These are phyloP conservation scores for Ceratocystis huliohia DNA, from an alignment of 2,329 filamentous ascomycete genomes.

Conservation along the genomic window DNA sequence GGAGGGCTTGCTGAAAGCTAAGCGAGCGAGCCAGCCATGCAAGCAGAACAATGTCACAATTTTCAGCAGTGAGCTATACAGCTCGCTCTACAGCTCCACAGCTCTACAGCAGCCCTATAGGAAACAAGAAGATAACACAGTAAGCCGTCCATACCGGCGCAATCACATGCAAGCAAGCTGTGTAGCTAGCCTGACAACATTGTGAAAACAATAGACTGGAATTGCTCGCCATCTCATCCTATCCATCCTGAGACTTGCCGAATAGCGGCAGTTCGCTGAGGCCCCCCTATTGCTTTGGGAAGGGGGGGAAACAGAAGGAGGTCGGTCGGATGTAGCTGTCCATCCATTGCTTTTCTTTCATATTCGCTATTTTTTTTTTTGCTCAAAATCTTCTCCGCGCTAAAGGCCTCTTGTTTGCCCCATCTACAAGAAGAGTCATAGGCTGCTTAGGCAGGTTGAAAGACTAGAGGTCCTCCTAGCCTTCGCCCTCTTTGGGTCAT, in stretches of 20 bases:
- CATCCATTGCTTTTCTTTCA: background rate
- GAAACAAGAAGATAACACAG: background rate
- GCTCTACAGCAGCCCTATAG: background rate
- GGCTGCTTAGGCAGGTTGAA: background rate
- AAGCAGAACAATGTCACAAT: background rate
- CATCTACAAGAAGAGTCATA: background rate
- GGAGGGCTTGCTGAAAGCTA: background rate
- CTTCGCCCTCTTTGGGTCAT: background rate
- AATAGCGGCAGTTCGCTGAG: background rate
- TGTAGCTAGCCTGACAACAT: background rate
- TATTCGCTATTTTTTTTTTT: background rate
- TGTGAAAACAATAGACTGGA: background rate
- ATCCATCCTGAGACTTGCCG: background rate
- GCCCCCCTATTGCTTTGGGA: background rate
- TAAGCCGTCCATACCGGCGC: background rate
- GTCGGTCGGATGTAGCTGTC: background rate
- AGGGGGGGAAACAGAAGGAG: too few relatives aligned
- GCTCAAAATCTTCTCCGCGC: background rate
- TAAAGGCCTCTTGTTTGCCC: background rate
- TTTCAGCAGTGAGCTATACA: background rate
- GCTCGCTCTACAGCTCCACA: background rate
- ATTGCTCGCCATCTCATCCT: too few relatives aligned
- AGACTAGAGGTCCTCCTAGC: background rate
- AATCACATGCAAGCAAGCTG: background rate
- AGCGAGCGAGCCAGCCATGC: background rate